Conservation (phyloP, 169 alveolate genomes). For the Eimeria acervulina region DNA sequence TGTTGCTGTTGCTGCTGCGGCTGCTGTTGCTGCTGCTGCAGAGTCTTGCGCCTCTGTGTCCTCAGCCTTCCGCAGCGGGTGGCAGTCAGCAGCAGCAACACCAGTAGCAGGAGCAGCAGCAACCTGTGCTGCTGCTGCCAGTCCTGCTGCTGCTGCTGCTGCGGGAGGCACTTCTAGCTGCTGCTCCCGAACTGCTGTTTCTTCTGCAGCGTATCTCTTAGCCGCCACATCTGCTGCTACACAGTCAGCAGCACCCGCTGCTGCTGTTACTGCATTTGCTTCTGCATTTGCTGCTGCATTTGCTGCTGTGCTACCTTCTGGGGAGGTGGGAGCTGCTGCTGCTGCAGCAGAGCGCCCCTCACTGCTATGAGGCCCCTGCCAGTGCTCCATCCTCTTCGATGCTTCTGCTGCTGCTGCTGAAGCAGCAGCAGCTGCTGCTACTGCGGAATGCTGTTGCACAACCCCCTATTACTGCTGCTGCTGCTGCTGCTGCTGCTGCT, state of each 20-base stretch:
- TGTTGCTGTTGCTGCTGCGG: slow-evolving; percentile 45
- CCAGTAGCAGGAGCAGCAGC: neutral
- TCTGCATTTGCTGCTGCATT: neutral
- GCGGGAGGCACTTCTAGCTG: neutral
- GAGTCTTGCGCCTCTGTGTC: neutral
- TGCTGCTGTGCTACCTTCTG: neutral
- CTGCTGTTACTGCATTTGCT: neutral
- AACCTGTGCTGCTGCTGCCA: neutral
- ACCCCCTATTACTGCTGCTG: neutral
- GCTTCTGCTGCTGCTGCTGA: neutral
- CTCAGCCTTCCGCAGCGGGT: no score
- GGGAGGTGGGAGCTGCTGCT: neutral
- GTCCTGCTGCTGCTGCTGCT: neutral
- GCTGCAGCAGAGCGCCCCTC: neutral
- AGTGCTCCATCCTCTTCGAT: neutral
- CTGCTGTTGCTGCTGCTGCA: slow-evolving; percentile 38
- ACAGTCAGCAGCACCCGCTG: neutral
- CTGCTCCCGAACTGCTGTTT: neutral
- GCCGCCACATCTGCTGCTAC: neutral
- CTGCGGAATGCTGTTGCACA: no score
- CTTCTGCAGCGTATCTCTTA: neutral
- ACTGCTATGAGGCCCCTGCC: neutral
- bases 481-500: neutral
- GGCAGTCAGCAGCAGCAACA: neutral
- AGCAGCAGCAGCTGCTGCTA: no score